Percentiles rank a stretch among this genome's conserved stretches.
Evolutionary conservation across 768 basidiomycete species (phyloP).

Genomic region (Leccinum sublutescens): DNA sequence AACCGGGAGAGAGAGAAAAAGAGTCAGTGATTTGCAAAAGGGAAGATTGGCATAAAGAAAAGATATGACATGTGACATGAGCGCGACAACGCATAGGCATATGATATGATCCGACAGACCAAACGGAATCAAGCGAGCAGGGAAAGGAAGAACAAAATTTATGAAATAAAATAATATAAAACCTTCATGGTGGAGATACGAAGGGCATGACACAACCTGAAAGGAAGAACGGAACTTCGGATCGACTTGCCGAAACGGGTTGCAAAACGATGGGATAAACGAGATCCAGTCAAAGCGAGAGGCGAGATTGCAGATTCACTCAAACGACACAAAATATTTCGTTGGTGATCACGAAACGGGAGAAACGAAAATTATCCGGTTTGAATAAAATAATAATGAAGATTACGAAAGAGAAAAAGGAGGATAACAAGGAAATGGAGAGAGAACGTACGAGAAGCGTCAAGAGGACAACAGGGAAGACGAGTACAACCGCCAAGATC

Average conservation of each 20-base stretch:
- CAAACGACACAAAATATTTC: conserved; percentile 3
- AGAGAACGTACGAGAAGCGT: conserved; percentile 58
- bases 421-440: conserved; percentile 6
- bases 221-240: conserved; percentile 8
- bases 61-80: background rate
- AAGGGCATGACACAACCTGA: background rate
- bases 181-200: conserved; percentile 15
- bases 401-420: conserved; percentile 10
- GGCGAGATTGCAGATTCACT: background rate
- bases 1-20: background rate
- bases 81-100: conserved; percentile 1
- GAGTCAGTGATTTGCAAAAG: conserved; percentile 11
- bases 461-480: conserved; percentile 53
- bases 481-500: conserved; percentile 53
- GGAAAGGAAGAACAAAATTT: background rate
- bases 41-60: background rate
- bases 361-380: background rate
- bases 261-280: background rate
- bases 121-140: conserved; percentile 5
- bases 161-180: background rate
- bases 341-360: background rate
- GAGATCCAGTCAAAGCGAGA: background rate
- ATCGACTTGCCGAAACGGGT: conserved; percentile 12
- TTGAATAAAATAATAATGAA: background rate
- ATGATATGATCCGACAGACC: conserved; percentile 1